These are phyloP conservation scores for Scutellaria baicalensis DNA, from an alignment of 257 asterid species.

Conservation along the genomic window DNA sequence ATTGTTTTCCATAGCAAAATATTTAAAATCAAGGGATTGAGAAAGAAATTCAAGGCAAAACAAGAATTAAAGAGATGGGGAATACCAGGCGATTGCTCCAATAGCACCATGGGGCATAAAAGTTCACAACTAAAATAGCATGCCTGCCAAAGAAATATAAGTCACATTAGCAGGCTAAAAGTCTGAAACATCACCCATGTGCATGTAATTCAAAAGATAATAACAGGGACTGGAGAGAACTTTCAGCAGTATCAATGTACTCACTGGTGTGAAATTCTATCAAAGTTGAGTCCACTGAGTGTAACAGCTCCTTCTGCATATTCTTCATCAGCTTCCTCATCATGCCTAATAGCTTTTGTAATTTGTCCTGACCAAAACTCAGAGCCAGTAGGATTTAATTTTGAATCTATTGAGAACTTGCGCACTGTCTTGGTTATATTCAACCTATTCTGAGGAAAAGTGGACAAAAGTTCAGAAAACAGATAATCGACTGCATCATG, in stretches of 20 bases:
- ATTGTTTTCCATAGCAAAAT: not conserved
- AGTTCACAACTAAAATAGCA: slow-evolving; percentile 78
- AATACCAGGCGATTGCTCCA: slow-evolving; percentile 93
- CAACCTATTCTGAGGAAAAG: slow-evolving; percentile 79
- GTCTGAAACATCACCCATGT: slow-evolving; percentile 7
- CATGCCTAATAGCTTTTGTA: slow-evolving; percentile 60
- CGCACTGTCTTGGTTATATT: slow-evolving; percentile 82
- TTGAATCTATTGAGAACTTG: slow-evolving; percentile 74
- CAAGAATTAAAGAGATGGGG: slow-evolving; percentile 8
- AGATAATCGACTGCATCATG: not conserved
- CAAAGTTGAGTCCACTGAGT: slow-evolving; percentile 63
- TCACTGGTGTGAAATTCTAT: slow-evolving; percentile 72
- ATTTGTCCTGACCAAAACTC: slow-evolving; percentile 62
- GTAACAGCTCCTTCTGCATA: slow-evolving; percentile 75
- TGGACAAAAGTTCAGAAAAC: slow-evolving; percentile 14
- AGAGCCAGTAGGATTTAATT: slow-evolving; percentile 73
- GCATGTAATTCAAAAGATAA: slow-evolving; percentile 5
- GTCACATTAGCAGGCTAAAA: slow-evolving; percentile 9
- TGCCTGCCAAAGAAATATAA: slow-evolving; percentile 41
- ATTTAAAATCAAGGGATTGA: slow-evolving; percentile 1
- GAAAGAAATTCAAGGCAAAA: not conserved
- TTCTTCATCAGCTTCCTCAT: slow-evolving; percentile 72
- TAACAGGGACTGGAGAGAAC: not conserved
- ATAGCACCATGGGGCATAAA: slow-evolving; percentile 94
- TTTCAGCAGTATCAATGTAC: slow-evolving; percentile 24